Evolutionary conservation across 192 early-diverging fungal species (phyloP).

Genomic region (Coemansia sp.): DNA sequence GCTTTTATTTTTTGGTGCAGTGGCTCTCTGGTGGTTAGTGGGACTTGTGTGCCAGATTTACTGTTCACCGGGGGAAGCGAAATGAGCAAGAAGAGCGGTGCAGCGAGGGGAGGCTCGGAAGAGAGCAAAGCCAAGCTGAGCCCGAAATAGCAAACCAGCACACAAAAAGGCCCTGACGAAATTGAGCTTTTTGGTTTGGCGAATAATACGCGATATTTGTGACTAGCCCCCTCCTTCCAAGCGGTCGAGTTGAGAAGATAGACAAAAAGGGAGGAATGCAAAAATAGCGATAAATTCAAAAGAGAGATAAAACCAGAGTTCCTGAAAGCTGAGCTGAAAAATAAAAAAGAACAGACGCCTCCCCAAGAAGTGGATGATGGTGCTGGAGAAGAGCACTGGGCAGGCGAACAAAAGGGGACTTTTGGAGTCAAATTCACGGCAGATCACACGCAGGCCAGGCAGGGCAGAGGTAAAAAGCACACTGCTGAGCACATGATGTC

Average conservation of each 20-base stretch:
- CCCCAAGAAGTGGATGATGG: conserved; percentile 3
- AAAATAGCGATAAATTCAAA: conserved; percentile 9
- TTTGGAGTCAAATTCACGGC: conserved; percentile 5
- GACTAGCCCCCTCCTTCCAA: not conserved
- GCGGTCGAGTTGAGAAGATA: not conserved
- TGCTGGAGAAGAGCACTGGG: not conserved
- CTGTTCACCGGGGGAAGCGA: conserved; percentile 6
- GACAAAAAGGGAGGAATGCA: not conserved
- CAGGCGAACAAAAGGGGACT: conserved; percentile 4
- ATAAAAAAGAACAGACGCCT: conserved; percentile 1
- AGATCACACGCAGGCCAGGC: conserved; percentile 36
- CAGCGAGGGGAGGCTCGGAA: not conserved
- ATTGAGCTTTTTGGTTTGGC: not conserved
- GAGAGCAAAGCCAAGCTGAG: not conserved
- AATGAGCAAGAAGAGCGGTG: conserved; percentile 1
- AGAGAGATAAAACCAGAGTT: conserved; percentile 1
- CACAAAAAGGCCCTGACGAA: not conserved
- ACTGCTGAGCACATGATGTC: not conserved
- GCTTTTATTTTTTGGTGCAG: conserved; percentile 13
- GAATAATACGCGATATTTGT: conserved; percentile 5
- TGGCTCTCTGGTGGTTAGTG: conserved; percentile 6
- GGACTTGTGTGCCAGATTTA: conserved; percentile 19
- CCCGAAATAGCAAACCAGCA: not conserved
- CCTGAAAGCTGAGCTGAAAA: conserved; percentile 2
- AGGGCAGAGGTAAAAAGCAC: not conserved